Conservation (phyloP, 495 filamentous ascomycete genomes). For the Mytilinidion resinicola region DNA sequence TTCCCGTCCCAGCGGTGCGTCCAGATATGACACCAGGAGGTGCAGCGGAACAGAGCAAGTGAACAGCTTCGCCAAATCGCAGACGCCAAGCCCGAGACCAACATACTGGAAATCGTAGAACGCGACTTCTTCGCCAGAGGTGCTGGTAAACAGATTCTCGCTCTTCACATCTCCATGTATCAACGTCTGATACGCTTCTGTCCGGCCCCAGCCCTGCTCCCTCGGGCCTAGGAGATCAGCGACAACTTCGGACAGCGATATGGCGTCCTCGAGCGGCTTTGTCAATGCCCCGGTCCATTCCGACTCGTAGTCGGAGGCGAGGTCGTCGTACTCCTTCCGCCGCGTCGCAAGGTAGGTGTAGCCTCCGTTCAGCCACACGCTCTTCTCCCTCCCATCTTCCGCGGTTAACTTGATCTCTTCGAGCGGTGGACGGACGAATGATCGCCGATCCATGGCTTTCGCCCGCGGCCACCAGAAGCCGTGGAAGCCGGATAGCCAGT, state of each 20-base stretch:
- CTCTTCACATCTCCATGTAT: slow-evolving; percentile 46
- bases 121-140: slow-evolving; percentile 33
- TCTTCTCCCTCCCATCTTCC: slow-evolving; percentile 11
- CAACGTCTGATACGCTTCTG: slow-evolving; percentile 34
- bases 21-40: slow-evolving; percentile 2
- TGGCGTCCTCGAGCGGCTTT: slow-evolving; percentile 1
- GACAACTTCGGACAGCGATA: slow-evolving; percentile 25
- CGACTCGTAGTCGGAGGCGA: slow-evolving; percentile 27
- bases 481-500: slow-evolving; percentile 42
- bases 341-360: slow-evolving; percentile 46
- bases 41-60: slow-evolving; percentile 13
- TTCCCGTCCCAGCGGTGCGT: slow-evolving; percentile 14
- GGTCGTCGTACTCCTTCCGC: slow-evolving; percentile 32
- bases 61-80: slow-evolving; percentile 45
- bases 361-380: slow-evolving; percentile 41
- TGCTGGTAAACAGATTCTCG: slow-evolving; percentile 37
- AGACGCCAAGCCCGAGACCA: slow-evolving; percentile 41
- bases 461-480: slow-evolving; percentile 31
- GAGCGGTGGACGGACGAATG: slow-evolving; percentile 34
- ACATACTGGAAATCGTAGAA: slow-evolving; percentile 48
- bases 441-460: slow-evolving; percentile 7
- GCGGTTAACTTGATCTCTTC: slow-evolving; percentile 27
- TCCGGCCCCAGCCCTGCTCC: slow-evolving; percentile 9
- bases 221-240: slow-evolving; percentile 30
- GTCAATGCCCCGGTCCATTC: slow-evolving; percentile 35